These are phyloP conservation scores for Sphagnum contortum DNA, from an alignment of 225 moss, liverwort and hornwort genomes.

Conservation along the genomic window DNA sequence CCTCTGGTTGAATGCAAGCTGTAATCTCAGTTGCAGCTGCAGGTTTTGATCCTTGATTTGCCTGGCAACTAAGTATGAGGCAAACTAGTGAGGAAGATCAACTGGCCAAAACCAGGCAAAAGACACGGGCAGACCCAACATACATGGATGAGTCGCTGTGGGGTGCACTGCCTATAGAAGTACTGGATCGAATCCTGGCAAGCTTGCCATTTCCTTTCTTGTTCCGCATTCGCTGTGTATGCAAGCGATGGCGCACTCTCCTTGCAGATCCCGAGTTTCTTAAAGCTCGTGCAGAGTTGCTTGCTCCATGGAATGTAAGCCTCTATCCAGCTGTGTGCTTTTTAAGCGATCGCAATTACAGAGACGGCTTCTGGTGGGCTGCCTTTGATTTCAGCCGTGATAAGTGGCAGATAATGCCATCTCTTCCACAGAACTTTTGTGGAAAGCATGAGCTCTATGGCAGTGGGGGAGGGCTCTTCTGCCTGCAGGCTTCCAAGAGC, in stretches of 20 bases:
- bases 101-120: no score
- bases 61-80: no score
- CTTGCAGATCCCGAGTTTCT: conserved; percentile 17
- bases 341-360: conserved; percentile 15
- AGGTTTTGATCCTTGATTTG: no score
- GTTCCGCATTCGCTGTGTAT: conserved; percentile 21
- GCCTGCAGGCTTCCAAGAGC: conserved; percentile 22
- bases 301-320: conserved; percentile 8
- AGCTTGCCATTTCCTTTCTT: conserved; percentile 11
- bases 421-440: conserved; percentile 5
- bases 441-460: conserved; percentile 24
- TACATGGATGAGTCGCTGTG: conserved; percentile 12
- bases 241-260: conserved; percentile 25
- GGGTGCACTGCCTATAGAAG: conserved; percentile 19
- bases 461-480: conserved; percentile 28
- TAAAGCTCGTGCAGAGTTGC: conserved; percentile 10
- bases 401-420: conserved; percentile 37
- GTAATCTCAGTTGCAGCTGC: no score
- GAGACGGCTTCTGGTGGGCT: conserved; percentile 23
- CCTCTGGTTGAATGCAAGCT: no score
- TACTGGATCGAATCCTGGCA: conserved; percentile 20
- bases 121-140: background rate
- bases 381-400: conserved; percentile 11
- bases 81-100: no score
- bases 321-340: conserved; percentile 30